Evolutionary conservation across 192 early-diverging fungal species (phyloP).

Genomic region (Entomortierella lignicola): DNA sequence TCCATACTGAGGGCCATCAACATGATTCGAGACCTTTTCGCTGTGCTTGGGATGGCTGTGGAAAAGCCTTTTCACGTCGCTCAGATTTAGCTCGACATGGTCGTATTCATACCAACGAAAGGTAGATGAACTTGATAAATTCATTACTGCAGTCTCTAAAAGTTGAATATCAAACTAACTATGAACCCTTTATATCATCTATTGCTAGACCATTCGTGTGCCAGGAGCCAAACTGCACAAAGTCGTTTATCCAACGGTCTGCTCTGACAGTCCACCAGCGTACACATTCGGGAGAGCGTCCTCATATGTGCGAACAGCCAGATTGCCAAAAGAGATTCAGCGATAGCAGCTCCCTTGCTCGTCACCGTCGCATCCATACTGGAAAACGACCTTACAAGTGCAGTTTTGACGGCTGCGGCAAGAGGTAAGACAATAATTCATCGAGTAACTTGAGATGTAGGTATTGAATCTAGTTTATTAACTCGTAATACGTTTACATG

Average conservation of each 20-base stretch:
- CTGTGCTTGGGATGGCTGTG: slow-evolving; percentile 71
- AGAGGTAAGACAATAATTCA: slow-evolving; percentile 37
- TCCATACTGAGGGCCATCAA: slow-evolving; percentile 58
- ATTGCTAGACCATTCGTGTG: slow-evolving; percentile 72
- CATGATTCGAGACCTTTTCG: slow-evolving; percentile 60
- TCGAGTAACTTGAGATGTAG: too few species aligned
- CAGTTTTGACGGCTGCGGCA: slow-evolving; percentile 56
- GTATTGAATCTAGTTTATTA: too few species aligned
- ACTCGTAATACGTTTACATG: too few species aligned
- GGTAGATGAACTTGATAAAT: too few species aligned
- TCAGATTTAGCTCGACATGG: slow-evolving; percentile 82
- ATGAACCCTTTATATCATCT: slow-evolving; percentile 11
- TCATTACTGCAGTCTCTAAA: too few species aligned
- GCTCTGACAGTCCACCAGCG: slow-evolving; percentile 85
- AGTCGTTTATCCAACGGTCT: slow-evolving; percentile 86
- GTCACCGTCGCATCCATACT: slow-evolving; percentile 75
- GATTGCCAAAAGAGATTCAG: slow-evolving; percentile 83
- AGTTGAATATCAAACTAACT: too few species aligned
- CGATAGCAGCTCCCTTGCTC: slow-evolving; percentile 80
- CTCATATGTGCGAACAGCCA: slow-evolving; percentile 74
- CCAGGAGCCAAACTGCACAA: slow-evolving; percentile 71
- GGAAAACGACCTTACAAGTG: slow-evolving; percentile 79
- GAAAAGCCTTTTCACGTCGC: slow-evolving; percentile 76
- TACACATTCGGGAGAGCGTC: slow-evolving; percentile 83
- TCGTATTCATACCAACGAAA: slow-evolving; percentile 85